A percentile compares a stretch with the other conserved stretches of the same genome.
Conservation (phyloP, 148 eudicot genomes). For the Rhododendron henanense region DNA sequence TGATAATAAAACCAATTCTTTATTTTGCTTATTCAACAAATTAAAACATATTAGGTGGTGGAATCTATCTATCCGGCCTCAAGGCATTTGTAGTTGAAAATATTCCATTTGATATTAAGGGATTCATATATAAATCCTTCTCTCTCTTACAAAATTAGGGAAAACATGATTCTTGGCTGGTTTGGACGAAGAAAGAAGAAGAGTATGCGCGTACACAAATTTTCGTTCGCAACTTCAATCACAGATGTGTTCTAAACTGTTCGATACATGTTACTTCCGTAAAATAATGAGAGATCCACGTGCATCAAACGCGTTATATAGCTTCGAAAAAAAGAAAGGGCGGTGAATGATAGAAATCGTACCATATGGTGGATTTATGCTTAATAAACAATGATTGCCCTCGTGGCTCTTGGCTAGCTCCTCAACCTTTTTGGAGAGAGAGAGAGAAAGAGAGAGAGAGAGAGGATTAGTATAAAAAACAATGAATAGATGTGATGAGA, state of each 20-base stretch:
- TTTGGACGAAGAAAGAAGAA: background rate
- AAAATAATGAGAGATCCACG: background rate
- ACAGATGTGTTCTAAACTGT: too few species aligned
- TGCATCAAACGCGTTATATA: background rate
- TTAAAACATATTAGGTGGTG: background rate
- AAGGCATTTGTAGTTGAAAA: background rate
- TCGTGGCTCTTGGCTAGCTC: slow-evolving; percentile 1
- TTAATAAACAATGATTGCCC: slow-evolving; percentile 1
- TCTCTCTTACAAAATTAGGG: background rate
- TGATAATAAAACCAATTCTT: background rate
- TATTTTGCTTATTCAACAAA: background rate
- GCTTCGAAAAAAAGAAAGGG: background rate
- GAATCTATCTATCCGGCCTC: background rate
- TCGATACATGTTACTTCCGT: background rate
- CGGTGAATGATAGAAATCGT: background rate
- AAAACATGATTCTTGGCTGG: background rate
- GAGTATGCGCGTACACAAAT: background rate
- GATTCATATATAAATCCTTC: background rate
- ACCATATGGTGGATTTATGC: background rate
- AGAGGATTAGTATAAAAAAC: background rate
- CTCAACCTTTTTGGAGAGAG: background rate
- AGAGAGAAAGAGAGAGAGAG: background rate
- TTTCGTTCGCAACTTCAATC: background rate
- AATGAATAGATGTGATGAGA: background rate
- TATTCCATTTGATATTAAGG: background rate